phyloP scores from a whole-genome alignment of 495 filamentous ascomycete genomes.

The Penicillium robsamsonii region DNA sequence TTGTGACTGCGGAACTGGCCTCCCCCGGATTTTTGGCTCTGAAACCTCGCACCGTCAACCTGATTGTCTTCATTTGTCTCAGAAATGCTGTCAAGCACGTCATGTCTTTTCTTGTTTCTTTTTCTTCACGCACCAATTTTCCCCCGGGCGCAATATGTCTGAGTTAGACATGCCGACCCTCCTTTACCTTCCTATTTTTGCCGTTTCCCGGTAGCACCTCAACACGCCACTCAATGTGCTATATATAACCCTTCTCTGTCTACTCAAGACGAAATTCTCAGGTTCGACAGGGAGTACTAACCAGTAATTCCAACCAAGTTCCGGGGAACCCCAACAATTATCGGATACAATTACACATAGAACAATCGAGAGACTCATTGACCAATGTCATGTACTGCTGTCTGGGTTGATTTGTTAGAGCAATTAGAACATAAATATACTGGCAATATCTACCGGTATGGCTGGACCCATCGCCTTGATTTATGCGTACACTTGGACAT shows the following conservation, averaged over 20 bases:
- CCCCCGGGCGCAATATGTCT: not conserved
- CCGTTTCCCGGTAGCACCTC: not conserved
- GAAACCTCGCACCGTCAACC: not conserved
- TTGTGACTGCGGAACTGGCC: not conserved
- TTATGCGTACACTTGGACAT: no score
- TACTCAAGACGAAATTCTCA: not conserved
- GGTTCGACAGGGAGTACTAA: no score
- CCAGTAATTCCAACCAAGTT: not conserved
- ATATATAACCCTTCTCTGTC: not conserved
- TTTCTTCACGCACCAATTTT: not conserved
- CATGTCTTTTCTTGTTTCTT: not conserved
- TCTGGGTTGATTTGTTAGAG: no score
- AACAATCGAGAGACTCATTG: no score
- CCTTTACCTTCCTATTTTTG: not conserved
- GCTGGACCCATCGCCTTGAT: no score
- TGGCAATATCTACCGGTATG: no score
- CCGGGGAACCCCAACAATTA: not conserved
- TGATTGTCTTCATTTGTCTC: not conserved
- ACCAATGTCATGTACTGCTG: no score
- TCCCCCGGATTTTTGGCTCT: not conserved
- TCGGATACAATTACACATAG: no score
- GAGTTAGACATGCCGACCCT: not conserved
- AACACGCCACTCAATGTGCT: not conserved
- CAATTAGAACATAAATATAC: no score
- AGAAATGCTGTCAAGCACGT: not conserved